phyloP scores from a whole-genome alignment of 176 grass and related monocot species.

The Aegilops bicornis region DNA sequence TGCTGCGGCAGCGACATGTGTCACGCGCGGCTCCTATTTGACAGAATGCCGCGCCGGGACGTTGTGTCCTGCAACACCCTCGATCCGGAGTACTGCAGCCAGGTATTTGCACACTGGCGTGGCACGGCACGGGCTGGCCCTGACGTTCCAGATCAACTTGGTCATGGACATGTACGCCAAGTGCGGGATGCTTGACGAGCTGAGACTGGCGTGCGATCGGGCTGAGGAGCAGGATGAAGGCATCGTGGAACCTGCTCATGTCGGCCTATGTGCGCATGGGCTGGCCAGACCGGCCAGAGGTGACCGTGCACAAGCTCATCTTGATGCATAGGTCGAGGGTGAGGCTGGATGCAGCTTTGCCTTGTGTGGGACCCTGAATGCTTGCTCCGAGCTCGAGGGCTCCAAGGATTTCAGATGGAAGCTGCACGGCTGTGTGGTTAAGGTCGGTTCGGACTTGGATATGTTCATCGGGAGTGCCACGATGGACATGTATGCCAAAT shows the following conservation, averaged over 20 bases:
- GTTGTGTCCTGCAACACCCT: conserved; percentile 58
- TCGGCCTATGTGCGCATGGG: conserved; percentile 47
- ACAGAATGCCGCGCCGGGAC: conserved; percentile 56
- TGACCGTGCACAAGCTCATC: conserved; percentile 58
- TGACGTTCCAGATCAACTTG: conserved; percentile 27
- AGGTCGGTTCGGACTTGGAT: conserved; percentile 75
- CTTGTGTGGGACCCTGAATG: conserved; percentile 56
- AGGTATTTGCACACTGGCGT: neutral
- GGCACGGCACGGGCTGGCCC: conserved; percentile 51
- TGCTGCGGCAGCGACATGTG: conserved; percentile 34
- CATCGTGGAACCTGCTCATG: conserved; percentile 69
- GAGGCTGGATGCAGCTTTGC: conserved; percentile 55
- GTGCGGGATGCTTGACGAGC: conserved; percentile 64
- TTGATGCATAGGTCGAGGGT: conserved; percentile 75
- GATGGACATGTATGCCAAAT: conserved; percentile 29
- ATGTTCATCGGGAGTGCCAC: conserved; percentile 42
- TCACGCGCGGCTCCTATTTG: conserved; percentile 48
- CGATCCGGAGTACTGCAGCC: conserved; percentile 42
- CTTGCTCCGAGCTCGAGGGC: conserved; percentile 46
- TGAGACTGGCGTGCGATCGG: conserved; percentile 71
- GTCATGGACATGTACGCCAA: conserved; percentile 28
- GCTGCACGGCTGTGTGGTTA: conserved; percentile 72
- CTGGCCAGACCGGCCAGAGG: conserved; percentile 36
- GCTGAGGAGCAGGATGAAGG: conserved; percentile 59
- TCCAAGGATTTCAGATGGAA: conserved; percentile 54